A percentile compares a stretch with the other conserved stretches of the same genome.
These are phyloP conservation scores for Vicia sativa DNA, from an alignment of 306 rosid species.

Conservation along the genomic window DNA sequence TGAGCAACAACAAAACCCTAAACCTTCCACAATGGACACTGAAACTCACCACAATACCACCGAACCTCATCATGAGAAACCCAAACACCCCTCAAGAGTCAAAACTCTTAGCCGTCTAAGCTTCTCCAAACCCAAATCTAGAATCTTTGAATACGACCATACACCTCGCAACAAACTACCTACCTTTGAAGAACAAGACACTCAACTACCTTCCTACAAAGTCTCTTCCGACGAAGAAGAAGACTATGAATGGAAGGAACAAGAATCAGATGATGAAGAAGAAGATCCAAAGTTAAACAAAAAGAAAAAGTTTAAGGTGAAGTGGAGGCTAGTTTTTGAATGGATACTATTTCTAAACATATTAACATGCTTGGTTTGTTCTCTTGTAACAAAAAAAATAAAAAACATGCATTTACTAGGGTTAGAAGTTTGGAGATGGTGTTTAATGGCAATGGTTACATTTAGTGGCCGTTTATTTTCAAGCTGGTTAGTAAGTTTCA, in stretches of 20 bases:
- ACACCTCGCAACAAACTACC: constrained; percentile 15
- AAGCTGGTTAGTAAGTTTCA: constrained; percentile 44
- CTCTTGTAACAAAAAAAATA: constrained; percentile 37
- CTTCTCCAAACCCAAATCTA: constrained; percentile 60
- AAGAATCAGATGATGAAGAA: not conserved
- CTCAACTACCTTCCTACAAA: constrained; percentile 30
- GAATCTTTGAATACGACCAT: constrained; percentile 42
- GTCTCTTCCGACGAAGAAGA: constrained; percentile 37
- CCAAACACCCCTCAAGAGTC: constrained; percentile 31
- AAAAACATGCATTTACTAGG: constrained; percentile 35
- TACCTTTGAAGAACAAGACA: constrained; percentile 25
- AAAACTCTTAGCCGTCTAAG: constrained; percentile 48
- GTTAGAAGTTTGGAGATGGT: constrained; percentile 57
- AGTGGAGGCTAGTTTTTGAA: constrained; percentile 47
- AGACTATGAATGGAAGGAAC: constrained; percentile 28
- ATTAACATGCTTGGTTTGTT: constrained; percentile 45
- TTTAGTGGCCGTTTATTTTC: constrained; percentile 57
- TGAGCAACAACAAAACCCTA: constrained; percentile 46
- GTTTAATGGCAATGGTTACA: constrained; percentile 54
- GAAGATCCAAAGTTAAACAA: not conserved
- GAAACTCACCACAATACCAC: constrained; percentile 15
- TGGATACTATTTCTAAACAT: constrained; percentile 52
- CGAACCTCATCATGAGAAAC: constrained; percentile 26
- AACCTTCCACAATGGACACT: constrained; percentile 38
- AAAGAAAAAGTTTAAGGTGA: constrained; percentile 44